phyloP scores from a whole-genome alignment of 192 early-diverging fungal genomes.

The Backusella parvicylindrica region DNA sequence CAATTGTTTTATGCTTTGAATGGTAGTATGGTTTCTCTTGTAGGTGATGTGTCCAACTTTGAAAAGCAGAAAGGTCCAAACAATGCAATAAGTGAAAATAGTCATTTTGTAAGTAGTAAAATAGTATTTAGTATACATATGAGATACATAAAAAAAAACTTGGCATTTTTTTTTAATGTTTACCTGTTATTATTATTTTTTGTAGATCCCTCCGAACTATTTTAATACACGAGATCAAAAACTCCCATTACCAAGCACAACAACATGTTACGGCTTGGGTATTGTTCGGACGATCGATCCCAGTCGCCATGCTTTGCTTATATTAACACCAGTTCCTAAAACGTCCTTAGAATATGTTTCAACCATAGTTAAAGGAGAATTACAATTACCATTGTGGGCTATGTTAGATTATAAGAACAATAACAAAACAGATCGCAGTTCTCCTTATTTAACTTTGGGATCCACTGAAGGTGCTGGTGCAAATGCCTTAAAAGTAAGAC shows the following conservation, averaged over 20 bases:
- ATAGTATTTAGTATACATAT: not conserved
- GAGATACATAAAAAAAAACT: not conserved
- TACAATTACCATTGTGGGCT: constrained; percentile 46
- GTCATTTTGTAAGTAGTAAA: not conserved
- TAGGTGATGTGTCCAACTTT: constrained; percentile 42
- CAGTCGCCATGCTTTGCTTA: constrained; percentile 42
- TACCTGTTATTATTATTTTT: not conserved
- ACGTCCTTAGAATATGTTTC: constrained; percentile 24
- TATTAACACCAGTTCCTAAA: constrained; percentile 51
- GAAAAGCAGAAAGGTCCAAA: not conserved
- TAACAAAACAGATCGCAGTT: constrained; percentile 16
- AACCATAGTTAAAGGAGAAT: constrained; percentile 49
- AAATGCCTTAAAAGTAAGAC: constrained; percentile 20
- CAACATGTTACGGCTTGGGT: constrained; percentile 60
- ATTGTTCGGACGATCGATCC: constrained; percentile 68
- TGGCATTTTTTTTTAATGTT: not conserved
- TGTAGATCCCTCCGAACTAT: constrained; percentile 37
- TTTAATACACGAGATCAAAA: constrained; percentile 35
- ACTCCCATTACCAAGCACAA: constrained; percentile 44
- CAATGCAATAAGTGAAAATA: not conserved
- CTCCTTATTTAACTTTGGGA: constrained; percentile 48
- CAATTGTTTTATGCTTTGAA: constrained; percentile 84
- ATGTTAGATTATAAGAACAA: constrained; percentile 39
- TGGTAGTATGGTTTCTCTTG: constrained; percentile 77
- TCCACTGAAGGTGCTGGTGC: constrained; percentile 27